Evolutionary conservation across 164 flowering plant species (phyloP), one percentile per base, ranked within the genome.

Genomic region (Taxillus chinensis): DNA sequence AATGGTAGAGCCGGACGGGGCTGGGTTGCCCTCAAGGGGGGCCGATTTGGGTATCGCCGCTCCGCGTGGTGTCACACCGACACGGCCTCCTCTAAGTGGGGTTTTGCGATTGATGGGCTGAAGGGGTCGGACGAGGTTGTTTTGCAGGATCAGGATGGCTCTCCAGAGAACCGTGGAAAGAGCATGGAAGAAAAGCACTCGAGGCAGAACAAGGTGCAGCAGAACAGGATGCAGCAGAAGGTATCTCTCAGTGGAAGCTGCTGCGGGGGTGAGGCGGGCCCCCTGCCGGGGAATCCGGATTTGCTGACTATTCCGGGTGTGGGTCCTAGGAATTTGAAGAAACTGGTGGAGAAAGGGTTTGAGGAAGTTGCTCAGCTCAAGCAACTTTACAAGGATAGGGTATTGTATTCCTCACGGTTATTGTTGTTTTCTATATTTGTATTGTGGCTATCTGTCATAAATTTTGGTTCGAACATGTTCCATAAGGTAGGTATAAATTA

Each of bases 271-370:
- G 57, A 5, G 5, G 58, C 8, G 5, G 58, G 37, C 2, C 40
- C 63, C 12, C 5, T 66, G 37, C 57, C 60, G 5, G 83, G 75
- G 41, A 82, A 71, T 61, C 87, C 89, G 2, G 99, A 93, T 75
- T 84, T 93, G 80, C 58, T 93, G 72, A 74, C 79, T n/a, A 89
- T 93, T 71, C 99, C 99, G 0, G 99, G 99, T 0, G 97, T 93
- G 9, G 99, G 99, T 11, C 97, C 86, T 2, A 77, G 96, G 70
- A 93, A 93, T 77, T 71, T 89, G 77, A 81, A 87, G 82, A 93
- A 93, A 79, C 73, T 93, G 39, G 91, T 90, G 38, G 89, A 93
- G 51, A 93, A 93, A 42, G 99, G 99, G 7, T 81, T 89, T 64
- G 83, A 70, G 5, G 92, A 78, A 43, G 92, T 90, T 67, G 84